phyloP scores from a whole-genome alignment of 208 protist species.

The Wallacemonas rigidus region DNA sequence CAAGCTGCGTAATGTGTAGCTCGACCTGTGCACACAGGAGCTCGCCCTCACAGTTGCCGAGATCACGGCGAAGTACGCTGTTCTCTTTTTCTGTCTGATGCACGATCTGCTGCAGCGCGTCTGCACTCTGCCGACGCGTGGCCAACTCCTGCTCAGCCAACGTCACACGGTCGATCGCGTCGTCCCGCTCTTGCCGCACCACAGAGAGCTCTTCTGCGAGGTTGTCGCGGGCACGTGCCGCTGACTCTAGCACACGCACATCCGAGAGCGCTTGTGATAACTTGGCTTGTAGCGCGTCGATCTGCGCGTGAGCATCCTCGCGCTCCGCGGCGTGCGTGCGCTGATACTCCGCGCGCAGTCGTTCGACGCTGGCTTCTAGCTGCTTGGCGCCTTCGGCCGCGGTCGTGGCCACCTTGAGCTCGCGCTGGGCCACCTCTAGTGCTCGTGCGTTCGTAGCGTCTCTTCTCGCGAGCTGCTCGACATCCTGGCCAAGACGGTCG shows the following conservation, averaged over 20 bases:
- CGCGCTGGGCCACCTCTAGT: conserved; percentile 31
- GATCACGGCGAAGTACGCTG: conserved; percentile 18
- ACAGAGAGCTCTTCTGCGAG: not conserved
- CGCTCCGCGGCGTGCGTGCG: conserved; percentile 22
- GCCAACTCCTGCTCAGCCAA: not conserved
- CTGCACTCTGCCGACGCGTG: not conserved
- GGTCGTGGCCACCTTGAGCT: conserved; percentile 23
- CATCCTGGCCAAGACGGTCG: conserved; percentile 22
- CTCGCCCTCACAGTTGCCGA: conserved; percentile 29
- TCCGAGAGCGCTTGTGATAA: conserved; percentile 20
- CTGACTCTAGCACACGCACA: not conserved
- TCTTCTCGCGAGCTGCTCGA: conserved; percentile 15
- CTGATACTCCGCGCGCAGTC: conserved; percentile 28
- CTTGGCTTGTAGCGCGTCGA: conserved; percentile 32
- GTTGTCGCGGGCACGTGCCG: conserved; percentile 6
- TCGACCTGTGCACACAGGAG: conserved; percentile 45
- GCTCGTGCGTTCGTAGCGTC: conserved; percentile 13
- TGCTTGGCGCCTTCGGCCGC: conserved; percentile 21
- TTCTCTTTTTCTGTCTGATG: not conserved
- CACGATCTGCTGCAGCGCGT: not conserved
- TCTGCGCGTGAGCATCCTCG: conserved; percentile 17
- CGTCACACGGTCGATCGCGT: not conserved
- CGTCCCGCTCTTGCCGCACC: not conserved
- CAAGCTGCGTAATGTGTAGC: conserved; percentile 32
- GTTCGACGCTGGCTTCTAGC: conserved; percentile 28